Percentiles rank a stretch among this genome's conserved stretches.
phyloP scores from a whole-genome alignment of 768 basidiomycete genomes.

The Paxillus ammoniavirescens region DNA sequence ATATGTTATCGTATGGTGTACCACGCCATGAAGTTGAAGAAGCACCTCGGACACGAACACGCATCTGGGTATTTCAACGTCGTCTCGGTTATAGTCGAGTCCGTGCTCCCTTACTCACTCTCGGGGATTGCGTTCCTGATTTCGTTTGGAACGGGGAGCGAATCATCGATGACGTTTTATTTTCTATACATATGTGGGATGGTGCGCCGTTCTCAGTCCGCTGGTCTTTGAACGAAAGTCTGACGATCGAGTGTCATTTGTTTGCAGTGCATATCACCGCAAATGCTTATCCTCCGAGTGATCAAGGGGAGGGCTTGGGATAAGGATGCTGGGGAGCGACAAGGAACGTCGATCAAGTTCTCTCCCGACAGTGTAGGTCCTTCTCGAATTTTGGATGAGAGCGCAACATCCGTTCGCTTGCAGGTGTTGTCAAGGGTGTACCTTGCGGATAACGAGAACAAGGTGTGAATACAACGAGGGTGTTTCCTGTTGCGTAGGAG shows the following conservation, averaged over 20 bases:
- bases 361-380: background rate
- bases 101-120: slow-evolving; percentile 24
- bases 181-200: slow-evolving; percentile 22
- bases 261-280: slow-evolving; percentile 23
- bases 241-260: background rate
- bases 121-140: slow-evolving; percentile 24
- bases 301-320: slow-evolving; percentile 19
- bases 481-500: too few species aligned
- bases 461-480: background rate
- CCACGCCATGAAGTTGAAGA: slow-evolving; percentile 10
- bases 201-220: slow-evolving; percentile 8
- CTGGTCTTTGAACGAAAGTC: background rate
- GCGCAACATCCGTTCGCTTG: background rate
- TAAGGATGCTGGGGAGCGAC: slow-evolving; percentile 4
- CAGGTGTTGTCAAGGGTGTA: background rate
- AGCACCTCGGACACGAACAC: slow-evolving; percentile 17
- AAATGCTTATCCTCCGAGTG: slow-evolving; percentile 24
- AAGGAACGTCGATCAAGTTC: slow-evolving; percentile 14
- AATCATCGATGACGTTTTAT: slow-evolving; percentile 11
- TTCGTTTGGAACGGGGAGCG: slow-evolving; percentile 15
- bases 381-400: background rate
- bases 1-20: slow-evolving; percentile 19
- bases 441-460: background rate
- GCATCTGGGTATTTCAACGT: slow-evolving; percentile 20
- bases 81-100: slow-evolving; percentile 21